Percentiles rank a stretch among this genome's conserved stretches.
These are phyloP conservation scores for Dicorynia guianensis DNA, from an alignment of 306 rosid species.

Conservation along the genomic window DNA sequence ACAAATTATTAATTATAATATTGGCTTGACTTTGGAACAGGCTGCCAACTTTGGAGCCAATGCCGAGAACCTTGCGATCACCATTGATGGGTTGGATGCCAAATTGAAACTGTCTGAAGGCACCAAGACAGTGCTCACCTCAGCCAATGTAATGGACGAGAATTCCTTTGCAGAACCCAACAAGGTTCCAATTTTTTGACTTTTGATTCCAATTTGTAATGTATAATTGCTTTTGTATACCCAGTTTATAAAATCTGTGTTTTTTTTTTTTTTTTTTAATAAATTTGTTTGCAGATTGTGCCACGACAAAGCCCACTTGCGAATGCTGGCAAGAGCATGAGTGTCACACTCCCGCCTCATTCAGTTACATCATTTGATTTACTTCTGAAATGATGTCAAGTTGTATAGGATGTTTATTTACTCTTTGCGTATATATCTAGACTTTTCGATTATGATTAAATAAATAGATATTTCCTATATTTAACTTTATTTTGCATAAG, in stretches of 20 bases:
- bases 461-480: too few relatives aligned
- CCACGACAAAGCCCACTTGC: slow-evolving; percentile 48
- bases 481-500: too few relatives aligned
- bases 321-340: slow-evolving; percentile 45
- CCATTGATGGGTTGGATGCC: slow-evolving; percentile 47
- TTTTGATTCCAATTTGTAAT: not conserved
- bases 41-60: slow-evolving; percentile 63
- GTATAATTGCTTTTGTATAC: too few relatives aligned
- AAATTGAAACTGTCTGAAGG: slow-evolving; percentile 40
- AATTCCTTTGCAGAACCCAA: slow-evolving; percentile 66
- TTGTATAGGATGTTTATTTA: too few relatives aligned
- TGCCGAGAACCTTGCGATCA: slow-evolving; percentile 50
- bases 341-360: slow-evolving; percentile 45
- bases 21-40: slow-evolving; percentile 38
- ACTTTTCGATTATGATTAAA: too few relatives aligned
- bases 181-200: slow-evolving; percentile 49
- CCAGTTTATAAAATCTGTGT: slow-evolving; percentile 2
- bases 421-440: too few relatives aligned
- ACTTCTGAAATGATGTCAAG: too few relatives aligned
- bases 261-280: not conserved
- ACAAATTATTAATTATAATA: too few relatives aligned
- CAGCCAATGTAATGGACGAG: slow-evolving; percentile 62
- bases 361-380: slow-evolving; percentile 76
- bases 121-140: slow-evolving; percentile 65
- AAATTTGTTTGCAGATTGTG: slow-evolving; percentile 48